A percentile compares a stretch with the other conserved stretches of the same genome.
Evolutionary conservation across 148 eudicot species (phyloP).

Genomic region (Arctostaphylos glauca): DNA sequence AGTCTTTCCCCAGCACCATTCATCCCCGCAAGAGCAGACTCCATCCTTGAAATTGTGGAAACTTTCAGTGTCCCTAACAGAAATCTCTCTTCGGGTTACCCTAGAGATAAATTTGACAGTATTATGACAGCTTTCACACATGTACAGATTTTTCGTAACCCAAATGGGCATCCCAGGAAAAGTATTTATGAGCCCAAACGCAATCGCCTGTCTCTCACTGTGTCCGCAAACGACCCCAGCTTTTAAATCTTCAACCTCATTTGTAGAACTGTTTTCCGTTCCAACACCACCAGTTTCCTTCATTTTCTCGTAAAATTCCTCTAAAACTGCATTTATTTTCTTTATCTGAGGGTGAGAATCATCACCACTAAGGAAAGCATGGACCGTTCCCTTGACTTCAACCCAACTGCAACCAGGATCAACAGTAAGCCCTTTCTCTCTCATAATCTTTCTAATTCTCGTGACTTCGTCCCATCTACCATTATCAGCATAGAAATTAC

Average conservation of each 20-base stretch:
- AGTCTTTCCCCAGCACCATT: conserved; percentile 45
- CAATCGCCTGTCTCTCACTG: conserved; percentile 81
- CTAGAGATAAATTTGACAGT: conserved; percentile 71
- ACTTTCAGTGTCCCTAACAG: conserved; percentile 74
- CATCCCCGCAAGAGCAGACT: conserved; percentile 78
- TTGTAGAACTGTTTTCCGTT: conserved; percentile 30
- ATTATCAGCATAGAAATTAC: conserved; percentile 69
- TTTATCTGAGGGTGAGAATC: conserved; percentile 70
- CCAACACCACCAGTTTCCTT: conserved; percentile 29
- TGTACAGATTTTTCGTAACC: conserved; percentile 84
- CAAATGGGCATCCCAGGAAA: conserved; percentile 81
- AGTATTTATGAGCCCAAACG: conserved; percentile 73
- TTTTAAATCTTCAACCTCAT: conserved; percentile 54
- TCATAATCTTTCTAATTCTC: conserved; percentile 60
- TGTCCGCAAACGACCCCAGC: conserved; percentile 90
- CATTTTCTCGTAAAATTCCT: conserved; percentile 71
- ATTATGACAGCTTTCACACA: conserved; percentile 79
- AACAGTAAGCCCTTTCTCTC: conserved; percentile 59
- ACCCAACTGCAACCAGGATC: conserved; percentile 98
- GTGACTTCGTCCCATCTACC: conserved; percentile 80
- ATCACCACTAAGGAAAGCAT: conserved; percentile 87
- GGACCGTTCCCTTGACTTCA: conserved; percentile 86
- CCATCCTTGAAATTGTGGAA: conserved; percentile 92
- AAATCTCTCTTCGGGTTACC: conserved; percentile 74
- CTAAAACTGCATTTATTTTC: conserved; percentile 63